Evolutionary conservation across 2,329 filamentous ascomycete genomes (phyloP), one percentile per base, ranked within the genome.

Genomic region (Reticulascus tulasneorum): DNA sequence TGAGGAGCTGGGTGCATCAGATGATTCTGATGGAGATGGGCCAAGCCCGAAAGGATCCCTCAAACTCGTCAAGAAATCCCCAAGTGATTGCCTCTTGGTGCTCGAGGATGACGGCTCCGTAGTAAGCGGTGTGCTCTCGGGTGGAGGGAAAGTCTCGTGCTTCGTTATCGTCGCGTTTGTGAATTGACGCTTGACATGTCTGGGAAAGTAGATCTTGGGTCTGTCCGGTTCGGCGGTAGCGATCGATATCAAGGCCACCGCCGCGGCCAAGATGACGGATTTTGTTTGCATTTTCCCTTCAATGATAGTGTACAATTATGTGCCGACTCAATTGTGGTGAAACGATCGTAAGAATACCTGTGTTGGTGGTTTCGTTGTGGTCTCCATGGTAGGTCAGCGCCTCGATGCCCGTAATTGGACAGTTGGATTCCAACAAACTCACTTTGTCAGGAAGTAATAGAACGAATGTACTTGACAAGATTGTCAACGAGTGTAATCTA

Each of bases 391-490:
- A 2, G 45, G 40, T 47, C 16, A 44, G 31, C 25, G 19, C 19
- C n/a, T 21, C 11, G 13, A 23, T 22, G 23, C 30, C 18, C 25
- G 19, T 28, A 29, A 26, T 16, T 23, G 18, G 18, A 41, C 33
- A 33, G 27, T 29, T 26, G 21, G 23, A 20, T 17, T 29, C 13
- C 33, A 48, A 52, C 45, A 21, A 18, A 47, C 44, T 38, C 33
- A 47, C 36, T 35, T 29, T 38, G 71, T 73, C 69, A 74, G 69
- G 61, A 56, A 51, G 48, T 52, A 52, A 56, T 60, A 50, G 49
- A 77, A 73, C 65, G 75, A 78, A 64, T 74, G 74, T 74, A 75
- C 66, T 73, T 76, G 74, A 77, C 71, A 65, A 58, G 56, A 56
- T 48, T 64, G 63, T 70, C 67, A 75, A 76, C 53, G 69, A 75